Conservation (phyloP, 2,329 filamentous ascomycete species). For the Exophiala sideris region DNA sequence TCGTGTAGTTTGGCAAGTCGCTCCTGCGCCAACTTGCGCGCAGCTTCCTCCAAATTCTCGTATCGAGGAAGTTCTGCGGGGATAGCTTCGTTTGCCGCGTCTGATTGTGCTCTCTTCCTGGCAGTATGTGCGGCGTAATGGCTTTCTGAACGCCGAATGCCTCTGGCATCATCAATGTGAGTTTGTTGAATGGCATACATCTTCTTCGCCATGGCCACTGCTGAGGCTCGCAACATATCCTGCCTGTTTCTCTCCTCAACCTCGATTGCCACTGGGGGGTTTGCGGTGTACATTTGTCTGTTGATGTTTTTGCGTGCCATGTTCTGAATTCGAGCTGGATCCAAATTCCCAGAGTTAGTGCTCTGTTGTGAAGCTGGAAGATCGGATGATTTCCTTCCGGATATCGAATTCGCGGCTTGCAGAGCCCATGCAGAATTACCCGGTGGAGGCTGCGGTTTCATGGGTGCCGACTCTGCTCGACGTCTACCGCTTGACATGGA, state of each 20-base stretch:
- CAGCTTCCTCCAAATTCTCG: slow-evolving; percentile 73
- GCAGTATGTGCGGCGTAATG: slow-evolving; percentile 36
- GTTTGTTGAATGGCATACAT: slow-evolving; percentile 74
- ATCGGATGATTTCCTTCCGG: slow-evolving; percentile 41
- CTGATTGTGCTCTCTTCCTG: slow-evolving; percentile 31
- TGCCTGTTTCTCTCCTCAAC: slow-evolving; percentile 69
- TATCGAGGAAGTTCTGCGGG: slow-evolving; percentile 23
- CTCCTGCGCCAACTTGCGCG: slow-evolving; percentile 80
- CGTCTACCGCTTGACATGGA: slow-evolving; percentile 64
- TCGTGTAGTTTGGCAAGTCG: slow-evolving; percentile 76
- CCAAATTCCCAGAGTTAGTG: slow-evolving; percentile 35
- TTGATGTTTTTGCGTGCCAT: slow-evolving; percentile 65
- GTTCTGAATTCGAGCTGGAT: slow-evolving; percentile 62
- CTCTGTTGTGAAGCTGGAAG: slow-evolving; percentile 44
- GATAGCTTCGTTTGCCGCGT: slow-evolving; percentile 18
- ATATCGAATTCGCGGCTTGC: slow-evolving; percentile 68
- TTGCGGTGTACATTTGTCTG: slow-evolving; percentile 72
- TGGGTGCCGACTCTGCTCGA: slow-evolving; percentile 63
- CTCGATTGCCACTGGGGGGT: slow-evolving; percentile 69
- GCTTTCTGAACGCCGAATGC: slow-evolving; percentile 33
- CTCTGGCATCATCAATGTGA: slow-evolving; percentile 50
- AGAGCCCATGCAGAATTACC: slow-evolving; percentile 61
- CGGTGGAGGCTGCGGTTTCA: slow-evolving; percentile 33
- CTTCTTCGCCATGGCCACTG: slow-evolving; percentile 82
- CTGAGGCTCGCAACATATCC: slow-evolving; percentile 74